These are phyloP conservation scores for Echium plantagineum DNA, from an alignment of 257 asterid species.

Conservation along the genomic window DNA sequence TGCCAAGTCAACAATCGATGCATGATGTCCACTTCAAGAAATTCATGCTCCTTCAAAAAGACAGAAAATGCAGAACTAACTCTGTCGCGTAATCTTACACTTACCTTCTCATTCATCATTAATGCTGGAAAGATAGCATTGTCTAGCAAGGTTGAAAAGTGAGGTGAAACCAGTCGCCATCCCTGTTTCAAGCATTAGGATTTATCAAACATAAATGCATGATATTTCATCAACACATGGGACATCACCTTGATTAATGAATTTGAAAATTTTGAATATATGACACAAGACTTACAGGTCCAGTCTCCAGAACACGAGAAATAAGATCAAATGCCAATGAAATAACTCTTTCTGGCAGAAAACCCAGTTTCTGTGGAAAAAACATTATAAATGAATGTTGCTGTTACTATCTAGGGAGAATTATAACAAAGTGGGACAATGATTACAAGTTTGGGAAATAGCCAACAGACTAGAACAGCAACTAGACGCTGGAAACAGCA, in stretches of 20 bases:
- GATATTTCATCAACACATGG: background rate
- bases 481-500: background rate
- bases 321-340: constrained; percentile 31
- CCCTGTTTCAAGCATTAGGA: constrained; percentile 19
- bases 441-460: background rate
- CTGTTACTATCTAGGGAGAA: background rate
- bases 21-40: background rate
- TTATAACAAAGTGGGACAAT: background rate
- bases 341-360: constrained; percentile 25
- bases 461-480: background rate
- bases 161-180: constrained; percentile 33
- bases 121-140: constrained; percentile 30
- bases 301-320: constrained; percentile 30
- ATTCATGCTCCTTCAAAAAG: background rate
- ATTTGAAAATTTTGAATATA: constrained; percentile 2
- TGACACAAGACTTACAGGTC: constrained; percentile 23
- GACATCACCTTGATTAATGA: background rate
- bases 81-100: background rate
- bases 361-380: constrained; percentile 22
- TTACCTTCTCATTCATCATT: constrained; percentile 32
- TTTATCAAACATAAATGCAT: constrained; percentile 5
- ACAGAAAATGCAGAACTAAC: background rate
- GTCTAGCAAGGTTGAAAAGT: constrained; percentile 27
- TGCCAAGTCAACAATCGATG: no score
- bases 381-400: constrained; percentile 1